These are phyloP conservation scores for Moesziomyces antarcticus DNA, from an alignment of 1,284 basidiomycete genomes.

Conservation along the genomic window DNA sequence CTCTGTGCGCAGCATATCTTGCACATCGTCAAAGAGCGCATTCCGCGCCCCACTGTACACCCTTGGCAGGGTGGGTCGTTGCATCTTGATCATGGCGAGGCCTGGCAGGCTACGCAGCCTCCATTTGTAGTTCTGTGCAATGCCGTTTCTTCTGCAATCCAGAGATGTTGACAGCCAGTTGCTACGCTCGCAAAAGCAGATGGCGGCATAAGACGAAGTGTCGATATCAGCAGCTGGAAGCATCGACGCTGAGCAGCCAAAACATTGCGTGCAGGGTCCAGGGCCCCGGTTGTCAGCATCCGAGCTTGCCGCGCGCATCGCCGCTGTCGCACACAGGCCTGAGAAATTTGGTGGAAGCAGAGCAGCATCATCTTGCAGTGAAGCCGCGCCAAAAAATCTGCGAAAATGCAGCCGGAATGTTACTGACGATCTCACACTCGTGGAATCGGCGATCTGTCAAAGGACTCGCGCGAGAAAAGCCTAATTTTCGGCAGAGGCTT, in stretches of 20 bases:
- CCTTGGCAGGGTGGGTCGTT: slow-evolving; percentile 21
- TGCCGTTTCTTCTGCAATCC: no score
- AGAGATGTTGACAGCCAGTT: no score
- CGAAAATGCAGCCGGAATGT: not conserved
- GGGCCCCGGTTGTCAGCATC: not conserved
- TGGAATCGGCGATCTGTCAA: no score
- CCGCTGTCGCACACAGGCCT: not conserved
- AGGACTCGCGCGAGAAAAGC: slow-evolving; percentile 12
- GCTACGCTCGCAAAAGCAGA: no score
- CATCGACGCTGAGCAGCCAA: not conserved
- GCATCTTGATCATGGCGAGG: slow-evolving; percentile 24
- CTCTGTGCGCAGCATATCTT: slow-evolving; percentile 18
- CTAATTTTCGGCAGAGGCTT: slow-evolving; percentile 13
- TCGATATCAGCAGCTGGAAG: no score
- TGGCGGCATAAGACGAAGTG: no score
- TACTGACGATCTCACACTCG: not conserved
- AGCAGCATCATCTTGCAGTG: slow-evolving; percentile 32
- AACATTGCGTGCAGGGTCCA: not conserved
- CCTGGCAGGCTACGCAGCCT: not conserved
- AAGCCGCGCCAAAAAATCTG: not conserved
- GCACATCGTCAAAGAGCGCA: slow-evolving; percentile 33
- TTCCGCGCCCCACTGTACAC: slow-evolving; percentile 25
- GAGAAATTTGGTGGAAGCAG: not conserved
- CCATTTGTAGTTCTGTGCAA: not conserved
- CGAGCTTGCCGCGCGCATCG: not conserved